Evolutionary conservation across 2,329 filamentous ascomycete genomes (phyloP), one percentile per base, ranked within the genome.

Genomic region (Penicillium sp.): DNA sequence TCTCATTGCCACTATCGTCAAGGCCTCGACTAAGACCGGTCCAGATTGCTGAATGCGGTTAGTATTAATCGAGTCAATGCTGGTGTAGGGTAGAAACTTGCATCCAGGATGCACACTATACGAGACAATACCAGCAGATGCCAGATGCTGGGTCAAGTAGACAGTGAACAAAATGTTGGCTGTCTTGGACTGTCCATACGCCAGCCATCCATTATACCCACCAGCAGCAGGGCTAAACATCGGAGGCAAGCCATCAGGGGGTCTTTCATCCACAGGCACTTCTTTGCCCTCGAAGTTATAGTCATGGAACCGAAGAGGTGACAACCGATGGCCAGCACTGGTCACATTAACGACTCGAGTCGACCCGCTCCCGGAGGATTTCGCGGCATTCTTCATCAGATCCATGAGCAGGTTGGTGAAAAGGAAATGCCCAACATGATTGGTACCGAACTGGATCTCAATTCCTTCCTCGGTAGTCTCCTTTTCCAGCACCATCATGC

Each of bases 111-210:
- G 76, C n/a, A 80, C 69, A 19, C 76, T 72, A 63, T 75, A 80
- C 38, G 76, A 73, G 38, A 69, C 67, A 30, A 81, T 67, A 10
- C 76, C 76, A 47, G 70, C 59, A 22, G 54, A 66, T 59, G 69
- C 67, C 35, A 69, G 54, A 24, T 59, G 54, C 33, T 59, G 63
- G 59, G 73, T 78, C 47, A 81, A 70, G 13, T 69, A 74, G 4
- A 79, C 68, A 8, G 79, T 72, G 65, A 78, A 81, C 45, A 82
- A 65, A 9, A 85, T 78, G 60, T 83, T 84, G 13, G 84, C 83
- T 0, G 79, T 77, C 65, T 87, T 87, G 54, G 77, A 75, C 64
- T 84, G 80, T 0, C 76, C 80, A 61, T 87, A 87, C 0, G 81
- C 75, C 1, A 59, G 42, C 59, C 70, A 75, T 0, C 75, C 75